Percentiles rank a stretch among this genome's conserved stretches.
phyloP scores from a whole-genome alignment of 768 basidiomycete species.

The Termitomyces heimii region DNA sequence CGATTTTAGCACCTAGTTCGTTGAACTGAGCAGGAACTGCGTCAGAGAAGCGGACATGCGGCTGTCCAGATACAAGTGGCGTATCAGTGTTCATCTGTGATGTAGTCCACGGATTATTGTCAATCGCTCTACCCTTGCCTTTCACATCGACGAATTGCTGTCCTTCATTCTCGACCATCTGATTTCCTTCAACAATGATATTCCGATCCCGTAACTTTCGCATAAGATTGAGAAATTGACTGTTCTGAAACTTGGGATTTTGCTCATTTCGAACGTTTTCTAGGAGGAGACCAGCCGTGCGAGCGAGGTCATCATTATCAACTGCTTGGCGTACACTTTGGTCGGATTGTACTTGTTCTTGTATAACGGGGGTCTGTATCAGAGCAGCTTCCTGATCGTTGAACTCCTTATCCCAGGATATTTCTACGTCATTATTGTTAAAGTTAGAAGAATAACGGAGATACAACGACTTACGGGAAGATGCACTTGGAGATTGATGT shows the following conservation, averaged over 20 bases:
- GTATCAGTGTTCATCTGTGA: slow-evolving; percentile 1
- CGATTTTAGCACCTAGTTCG: neutral
- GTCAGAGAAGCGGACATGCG: slow-evolving; percentile 5
- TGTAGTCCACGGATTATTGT: slow-evolving; percentile 10
- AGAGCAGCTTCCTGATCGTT: slow-evolving; percentile 44
- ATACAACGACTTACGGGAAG: slow-evolving; percentile 5
- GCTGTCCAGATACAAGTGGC: slow-evolving; percentile 2
- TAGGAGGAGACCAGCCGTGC: slow-evolving; percentile 72
- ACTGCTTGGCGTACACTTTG: slow-evolving; percentile 13
- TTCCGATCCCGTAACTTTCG: slow-evolving; percentile 74
- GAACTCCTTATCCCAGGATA: slow-evolving; percentile 64
- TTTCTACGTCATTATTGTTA: slow-evolving; percentile 22
- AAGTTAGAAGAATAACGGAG: neutral
- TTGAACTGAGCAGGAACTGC: slow-evolving; percentile 1
- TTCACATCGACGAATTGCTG: slow-evolving; percentile 40
- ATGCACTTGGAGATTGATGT: slow-evolving; percentile 13
- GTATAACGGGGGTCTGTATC: slow-evolving; percentile 7
- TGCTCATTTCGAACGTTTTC: slow-evolving; percentile 69
- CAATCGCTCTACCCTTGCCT: slow-evolving; percentile 58
- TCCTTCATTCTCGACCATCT: slow-evolving; percentile 58
- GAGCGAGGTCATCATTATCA: slow-evolving; percentile 69
- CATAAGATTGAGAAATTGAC: slow-evolving; percentile 84
- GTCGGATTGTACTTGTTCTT: slow-evolving; percentile 15
- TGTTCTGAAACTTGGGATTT: slow-evolving; percentile 83
- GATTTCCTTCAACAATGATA: slow-evolving; percentile 71